A percentile compares a stretch with the other conserved stretches of the same genome.
These are phyloP conservation scores for Malassezia sp. DNA, from an alignment of 1,284 basidiomycete genomes.

Conservation along the genomic window DNA sequence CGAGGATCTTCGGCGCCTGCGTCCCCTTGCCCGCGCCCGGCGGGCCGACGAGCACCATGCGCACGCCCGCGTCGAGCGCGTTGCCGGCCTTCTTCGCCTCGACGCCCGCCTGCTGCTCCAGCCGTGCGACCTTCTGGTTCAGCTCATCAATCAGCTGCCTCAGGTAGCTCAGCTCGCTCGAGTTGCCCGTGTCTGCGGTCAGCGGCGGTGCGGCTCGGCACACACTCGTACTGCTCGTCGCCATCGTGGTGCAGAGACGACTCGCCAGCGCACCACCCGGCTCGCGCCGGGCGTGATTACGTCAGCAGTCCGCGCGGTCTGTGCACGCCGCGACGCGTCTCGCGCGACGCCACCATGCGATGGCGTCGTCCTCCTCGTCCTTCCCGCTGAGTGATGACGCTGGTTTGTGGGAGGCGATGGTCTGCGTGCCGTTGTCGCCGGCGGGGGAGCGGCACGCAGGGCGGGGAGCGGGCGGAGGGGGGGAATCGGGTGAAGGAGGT, in stretches of 20 bases:
- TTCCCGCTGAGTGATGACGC: conserved; percentile 1
- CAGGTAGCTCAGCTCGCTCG: conserved; percentile 43
- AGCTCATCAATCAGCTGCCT: conserved; percentile 42
- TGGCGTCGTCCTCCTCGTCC: neutral
- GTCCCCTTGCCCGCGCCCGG: conserved; percentile 99
- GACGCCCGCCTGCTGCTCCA: conserved; percentile 17
- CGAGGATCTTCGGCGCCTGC: conserved; percentile 83
- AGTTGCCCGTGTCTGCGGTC: too few species aligned
- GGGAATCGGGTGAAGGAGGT: too few species aligned
- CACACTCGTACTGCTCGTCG: conserved; percentile 3
- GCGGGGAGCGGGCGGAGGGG: too few species aligned
- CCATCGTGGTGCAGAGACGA: conserved; percentile 1
- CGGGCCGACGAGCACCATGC: conserved; percentile 86
- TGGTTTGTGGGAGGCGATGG: conserved; percentile 1
- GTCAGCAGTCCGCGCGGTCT: neutral
- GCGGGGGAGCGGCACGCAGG: too few species aligned
- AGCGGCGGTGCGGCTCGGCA: too few species aligned
- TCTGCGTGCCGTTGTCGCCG: neutral
- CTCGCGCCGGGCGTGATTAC: neutral
- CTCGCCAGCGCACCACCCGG: neutral
- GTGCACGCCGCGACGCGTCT: neutral
- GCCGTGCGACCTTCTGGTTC: conserved; percentile 34
- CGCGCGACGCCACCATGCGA: too few species aligned
- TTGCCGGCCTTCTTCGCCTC: neutral
- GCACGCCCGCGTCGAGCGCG: conserved; percentile 42